Percentiles rank a stretch among this genome's conserved stretches.
These are phyloP conservation scores for Giardia muris DNA, from an alignment of 208 protist species.

Conservation along the genomic window DNA sequence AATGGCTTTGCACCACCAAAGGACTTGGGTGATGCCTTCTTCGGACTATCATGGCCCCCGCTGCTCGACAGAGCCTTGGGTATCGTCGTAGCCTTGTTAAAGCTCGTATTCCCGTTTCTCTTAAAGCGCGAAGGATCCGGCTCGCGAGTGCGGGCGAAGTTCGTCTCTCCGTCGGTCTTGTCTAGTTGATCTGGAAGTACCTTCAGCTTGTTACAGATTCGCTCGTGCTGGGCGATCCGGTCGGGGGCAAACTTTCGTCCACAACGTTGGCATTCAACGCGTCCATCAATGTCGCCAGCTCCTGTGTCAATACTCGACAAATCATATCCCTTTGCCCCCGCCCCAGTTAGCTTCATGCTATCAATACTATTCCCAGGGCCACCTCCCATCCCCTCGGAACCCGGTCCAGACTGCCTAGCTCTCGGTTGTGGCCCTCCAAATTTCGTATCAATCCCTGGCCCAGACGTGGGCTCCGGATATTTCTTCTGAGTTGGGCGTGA, in stretches of 20 bases:
- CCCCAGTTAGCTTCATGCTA: background rate
- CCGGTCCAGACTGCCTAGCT: background rate
- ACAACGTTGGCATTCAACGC: background rate
- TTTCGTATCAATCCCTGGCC: background rate
- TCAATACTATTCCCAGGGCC: no score
- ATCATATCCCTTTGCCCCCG: background rate
- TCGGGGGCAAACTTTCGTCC: background rate
- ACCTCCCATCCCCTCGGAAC: background rate
- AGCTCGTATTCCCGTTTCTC: background rate
- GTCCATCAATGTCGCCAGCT: background rate
- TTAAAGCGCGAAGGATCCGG: background rate
- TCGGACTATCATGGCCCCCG: background rate
- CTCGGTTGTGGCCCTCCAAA: background rate
- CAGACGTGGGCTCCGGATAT: background rate
- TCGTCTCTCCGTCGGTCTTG: background rate
- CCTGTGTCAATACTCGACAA: background rate
- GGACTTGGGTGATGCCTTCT: background rate
- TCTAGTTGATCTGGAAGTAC: background rate
- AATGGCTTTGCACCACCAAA: background rate
- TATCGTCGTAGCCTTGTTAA: background rate
- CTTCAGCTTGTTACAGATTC: slow-evolving; percentile 20
- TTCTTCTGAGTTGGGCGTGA: background rate
- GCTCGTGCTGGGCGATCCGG: background rate
- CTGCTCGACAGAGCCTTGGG: background rate
- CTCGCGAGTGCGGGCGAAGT: background rate